Base-by-base conservation (phyloP, 2,329 filamentous ascomycete species). In the Rosellinia necatrix region DNA sequence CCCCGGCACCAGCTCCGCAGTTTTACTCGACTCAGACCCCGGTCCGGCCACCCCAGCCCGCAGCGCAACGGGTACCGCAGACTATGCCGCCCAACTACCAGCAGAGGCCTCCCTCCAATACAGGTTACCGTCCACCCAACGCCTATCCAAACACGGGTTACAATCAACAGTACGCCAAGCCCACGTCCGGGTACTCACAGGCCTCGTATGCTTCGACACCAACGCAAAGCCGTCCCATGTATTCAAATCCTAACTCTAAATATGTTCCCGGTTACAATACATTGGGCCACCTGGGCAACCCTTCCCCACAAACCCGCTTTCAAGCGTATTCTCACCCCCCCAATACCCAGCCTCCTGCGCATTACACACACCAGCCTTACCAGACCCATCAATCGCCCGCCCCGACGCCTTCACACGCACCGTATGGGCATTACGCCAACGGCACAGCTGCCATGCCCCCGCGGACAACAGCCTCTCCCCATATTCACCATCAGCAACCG, bases 151-250 rank as follows among this genome's bases (percentile, higher is more conserved):
- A 60, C 41, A 48, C 64, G 13, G 64, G 59, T 43, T 83, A 78
- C 60, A 74, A 77, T 4, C 77, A 78, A 6, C 79, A 80, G 62
- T 71, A 82, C 48, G 76, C 75, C 44, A 84, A 85, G 65, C 72
- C 77, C 9, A 78, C 81, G 54, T 76, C 77, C 6, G 76, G 78
- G 0, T 84, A 81, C 54, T 76, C 78, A 9, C 81, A 83, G 58
- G 73, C 74, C 8, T 75, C 80, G 41, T 82, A 77, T 57, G 74
- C 74, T 27, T 75, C 71, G 37, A 73, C 68, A 15, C 73, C 72
- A 12, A 64, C 70, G 4, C 81, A 79, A 59, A 76, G 72, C 58
- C 75, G 80, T 49, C 73, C 76, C 13, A 49, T 57, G 40, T 60
- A 60, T 49, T 47, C 57, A 12, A 55, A 50, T 12, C 71, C 68